Base-by-base conservation (phyloP, 768 basidiomycete species). In the Boletus insuetus region DNA sequence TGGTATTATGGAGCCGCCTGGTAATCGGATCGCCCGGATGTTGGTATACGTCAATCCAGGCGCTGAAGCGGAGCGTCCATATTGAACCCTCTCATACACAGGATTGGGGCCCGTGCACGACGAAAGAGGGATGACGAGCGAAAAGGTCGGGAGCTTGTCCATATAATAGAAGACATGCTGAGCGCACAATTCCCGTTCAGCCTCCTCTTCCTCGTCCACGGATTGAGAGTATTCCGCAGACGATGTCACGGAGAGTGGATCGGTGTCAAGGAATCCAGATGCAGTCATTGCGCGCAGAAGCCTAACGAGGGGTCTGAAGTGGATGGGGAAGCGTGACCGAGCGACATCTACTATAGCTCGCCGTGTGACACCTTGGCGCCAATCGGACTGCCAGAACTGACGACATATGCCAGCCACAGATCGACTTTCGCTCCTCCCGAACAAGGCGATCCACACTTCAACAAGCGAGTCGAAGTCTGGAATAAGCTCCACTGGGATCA, bases 301-400 rank as follows among this genome's bases (percentile, higher is more conserved):
- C 19, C 82, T 80, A 39, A 90, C 67, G 20, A 95, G 80, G 0
- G 86, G 83, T 24, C 78, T 76, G 58, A 88, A 79, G 51, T 92
- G 85, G 31, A 91, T 80, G 3, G 94, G 94, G 71, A 94, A 98
- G 3, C 91, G 82, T 10, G 88, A 82, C 4, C 89, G 81, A 8
- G 89, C 83, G 22, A 92, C 84, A 56, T 94, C 92, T 51, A 98
- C 81, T 47, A 95, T 81, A 35, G 89, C 88, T 26, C 88, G 82
- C 31, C 93, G 88, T 19, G 85, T 74, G 4, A 80, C 77, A 45
- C 83, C 83, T 37, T 79, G 76, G 38, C 82, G 74, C 83, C 85
- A 89, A 64, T 94, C 92, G 2, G 74, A 77, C 50, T 84, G 78
- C 93, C 94, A 98, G 69, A 84, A 95, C 60, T 94, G 91, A 6